These are phyloP conservation scores for Penicillium frequentans DNA, from an alignment of 2,329 filamentous ascomycete genomes.

Conservation along the genomic window DNA sequence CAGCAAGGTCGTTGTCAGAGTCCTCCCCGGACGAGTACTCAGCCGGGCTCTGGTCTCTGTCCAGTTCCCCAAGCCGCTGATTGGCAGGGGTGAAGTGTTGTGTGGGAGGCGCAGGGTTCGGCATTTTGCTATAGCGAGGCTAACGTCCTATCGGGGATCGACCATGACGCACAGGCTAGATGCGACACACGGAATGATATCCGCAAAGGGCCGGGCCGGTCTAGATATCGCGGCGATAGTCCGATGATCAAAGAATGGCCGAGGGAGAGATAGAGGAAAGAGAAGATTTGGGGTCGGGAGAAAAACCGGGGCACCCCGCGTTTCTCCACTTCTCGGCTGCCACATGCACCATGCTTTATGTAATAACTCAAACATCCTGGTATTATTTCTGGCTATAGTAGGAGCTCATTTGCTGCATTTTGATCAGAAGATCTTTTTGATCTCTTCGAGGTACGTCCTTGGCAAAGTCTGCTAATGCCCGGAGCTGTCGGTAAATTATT, in stretches of 20 bases:
- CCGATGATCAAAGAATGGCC: conserved; percentile 12
- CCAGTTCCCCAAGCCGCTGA: conserved; percentile 22
- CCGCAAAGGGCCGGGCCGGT: background rate
- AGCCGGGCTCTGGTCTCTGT: conserved; percentile 33
- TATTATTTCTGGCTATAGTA: background rate
- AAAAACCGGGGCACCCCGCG: conserved; percentile 25
- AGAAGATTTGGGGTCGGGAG: conserved; percentile 9
- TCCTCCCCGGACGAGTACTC: conserved; percentile 38
- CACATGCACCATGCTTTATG: background rate
- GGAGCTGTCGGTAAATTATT: background rate
- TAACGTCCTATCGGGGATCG: conserved; percentile 20
- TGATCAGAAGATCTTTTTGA: background rate
- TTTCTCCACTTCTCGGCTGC: conserved; percentile 17
- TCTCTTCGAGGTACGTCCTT: background rate
- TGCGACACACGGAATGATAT: conserved; percentile 1
- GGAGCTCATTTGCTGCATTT: background rate
- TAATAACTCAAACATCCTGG: background rate
- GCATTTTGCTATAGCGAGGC: conserved; percentile 36
- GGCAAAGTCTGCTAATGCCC: background rate
- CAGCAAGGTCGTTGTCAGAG: conserved; percentile 32
- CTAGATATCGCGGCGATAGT: conserved; percentile 9
- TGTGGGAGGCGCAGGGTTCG: conserved; percentile 29
- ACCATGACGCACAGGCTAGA: conserved; percentile 16
- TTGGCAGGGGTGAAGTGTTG: conserved; percentile 23
- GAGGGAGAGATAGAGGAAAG: conserved; percentile 12